A percentile compares a stretch with the other conserved stretches of the same genome.
These are phyloP conservation scores for Colletotrichum siamense DNA, from an alignment of 2,329 filamentous ascomycete genomes.

Conservation along the genomic window DNA sequence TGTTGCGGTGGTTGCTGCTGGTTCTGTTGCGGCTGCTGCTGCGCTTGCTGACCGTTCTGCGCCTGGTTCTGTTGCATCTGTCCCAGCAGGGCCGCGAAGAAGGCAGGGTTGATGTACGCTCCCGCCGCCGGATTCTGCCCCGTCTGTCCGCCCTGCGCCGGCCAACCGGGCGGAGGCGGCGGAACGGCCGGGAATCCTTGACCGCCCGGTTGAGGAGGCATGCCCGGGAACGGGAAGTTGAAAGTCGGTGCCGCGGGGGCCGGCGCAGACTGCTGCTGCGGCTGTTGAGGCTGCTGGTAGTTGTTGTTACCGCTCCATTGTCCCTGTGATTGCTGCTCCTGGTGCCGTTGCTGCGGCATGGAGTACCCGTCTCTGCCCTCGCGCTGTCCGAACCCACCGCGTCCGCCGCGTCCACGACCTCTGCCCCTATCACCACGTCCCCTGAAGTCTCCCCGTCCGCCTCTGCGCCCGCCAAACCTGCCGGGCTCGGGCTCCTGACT, in stretches of 20 bases:
- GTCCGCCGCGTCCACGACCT: constrained; percentile 36
- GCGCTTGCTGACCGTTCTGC: constrained; percentile 28
- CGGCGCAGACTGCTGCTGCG: constrained; percentile 29
- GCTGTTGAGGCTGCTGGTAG: not conserved
- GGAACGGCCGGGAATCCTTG: constrained; percentile 41
- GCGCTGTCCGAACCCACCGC: constrained; percentile 40
- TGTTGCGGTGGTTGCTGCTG: constrained; percentile 32
- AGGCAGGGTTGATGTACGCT: constrained; percentile 62
- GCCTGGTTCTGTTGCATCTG: constrained; percentile 44
- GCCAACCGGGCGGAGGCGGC: constrained; percentile 45
- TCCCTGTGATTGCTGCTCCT: constrained; percentile 34
- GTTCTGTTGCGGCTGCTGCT: constrained; percentile 3
- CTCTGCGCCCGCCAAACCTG: constrained; percentile 37
- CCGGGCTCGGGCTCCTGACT: constrained; percentile 41
- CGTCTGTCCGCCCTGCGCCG: constrained; percentile 35
- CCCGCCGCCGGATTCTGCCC: constrained; percentile 40
- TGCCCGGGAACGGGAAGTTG: constrained; percentile 49
- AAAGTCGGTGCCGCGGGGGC: constrained; percentile 37
- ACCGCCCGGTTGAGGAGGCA: constrained; percentile 41
- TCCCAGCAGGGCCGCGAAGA: constrained; percentile 56
- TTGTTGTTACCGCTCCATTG: constrained; percentile 31
- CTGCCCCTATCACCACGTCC: constrained; percentile 43
- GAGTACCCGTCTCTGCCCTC: constrained; percentile 47
- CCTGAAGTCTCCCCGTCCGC: constrained; percentile 48
- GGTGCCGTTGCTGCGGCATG: constrained; percentile 22